Percentiles rank a stretch among this genome's conserved stretches.
Conservation (phyloP, 805 yeast genomes). For the Candida corydali region DNA sequence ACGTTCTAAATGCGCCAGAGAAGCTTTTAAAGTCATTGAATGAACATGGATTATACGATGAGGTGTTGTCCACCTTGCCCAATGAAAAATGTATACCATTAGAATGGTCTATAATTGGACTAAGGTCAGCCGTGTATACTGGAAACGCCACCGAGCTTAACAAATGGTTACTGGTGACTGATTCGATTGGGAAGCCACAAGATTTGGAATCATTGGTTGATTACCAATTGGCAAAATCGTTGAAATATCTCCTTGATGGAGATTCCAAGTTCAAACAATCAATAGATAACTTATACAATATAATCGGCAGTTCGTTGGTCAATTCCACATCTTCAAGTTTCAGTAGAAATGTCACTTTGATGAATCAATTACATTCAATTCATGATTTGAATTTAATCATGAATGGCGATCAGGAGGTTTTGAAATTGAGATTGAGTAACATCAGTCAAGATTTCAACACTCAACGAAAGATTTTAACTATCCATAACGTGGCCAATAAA, state of each 20-base stretch:
- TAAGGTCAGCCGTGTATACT: slow-evolving; percentile 68
- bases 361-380: slow-evolving; percentile 34
- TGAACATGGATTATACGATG: slow-evolving; percentile 72
- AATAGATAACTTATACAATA: slow-evolving; percentile 47
- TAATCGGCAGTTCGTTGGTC: slow-evolving; percentile 57
- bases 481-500: slow-evolving; percentile 48
- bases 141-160: slow-evolving; percentile 50
- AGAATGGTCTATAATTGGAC: slow-evolving; percentile 64
- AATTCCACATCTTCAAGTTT: slow-evolving; percentile 35
- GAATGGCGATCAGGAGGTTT: slow-evolving; percentile 12
- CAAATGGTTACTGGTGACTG: slow-evolving; percentile 58
- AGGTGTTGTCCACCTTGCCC: slow-evolving; percentile 48
- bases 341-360: slow-evolving; percentile 31
- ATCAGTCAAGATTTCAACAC: slow-evolving; percentile 48
- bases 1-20: slow-evolving; percentile 54
- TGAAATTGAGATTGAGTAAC: slow-evolving; percentile 27
- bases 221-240: slow-evolving; percentile 62
- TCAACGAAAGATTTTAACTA: slow-evolving; percentile 54
- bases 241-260: slow-evolving; percentile 39
- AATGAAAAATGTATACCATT: slow-evolving; percentile 30
- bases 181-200: slow-evolving; percentile 36
- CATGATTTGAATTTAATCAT: slow-evolving; percentile 30
- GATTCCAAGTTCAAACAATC: slow-evolving; percentile 32
- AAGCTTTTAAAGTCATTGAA: slow-evolving; percentile 67
- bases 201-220: slow-evolving; percentile 52